These are phyloP conservation scores for Aspergillus sp. DNA, from an alignment of 2,329 filamentous ascomycete genomes.

Conservation along the genomic window DNA sequence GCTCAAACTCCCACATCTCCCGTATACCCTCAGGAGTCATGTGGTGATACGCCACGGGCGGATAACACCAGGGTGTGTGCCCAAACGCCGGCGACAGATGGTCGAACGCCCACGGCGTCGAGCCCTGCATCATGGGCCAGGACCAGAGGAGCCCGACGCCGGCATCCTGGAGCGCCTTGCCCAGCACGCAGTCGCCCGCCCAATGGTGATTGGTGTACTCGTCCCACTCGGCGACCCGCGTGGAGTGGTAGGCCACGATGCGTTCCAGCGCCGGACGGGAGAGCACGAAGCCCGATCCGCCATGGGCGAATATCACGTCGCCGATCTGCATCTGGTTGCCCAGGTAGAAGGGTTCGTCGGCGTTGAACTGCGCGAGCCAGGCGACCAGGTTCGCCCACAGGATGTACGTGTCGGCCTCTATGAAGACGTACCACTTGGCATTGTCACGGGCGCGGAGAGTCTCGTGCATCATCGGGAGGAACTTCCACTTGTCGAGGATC, in stretches of 20 bases:
- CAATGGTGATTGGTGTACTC: too few species aligned
- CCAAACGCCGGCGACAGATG: too few species aligned
- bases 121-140: too few species aligned
- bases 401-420: constrained; percentile 56
- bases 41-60: too few species aligned
- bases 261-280: constrained; percentile 46
- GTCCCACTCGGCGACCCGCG: too few species aligned
- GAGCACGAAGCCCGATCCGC: constrained; percentile 49
- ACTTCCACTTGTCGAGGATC: constrained; percentile 56
- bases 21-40: too few species aligned
- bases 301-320: constrained; percentile 46
- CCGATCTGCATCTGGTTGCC: constrained; percentile 50
- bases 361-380: constrained; percentile 50
- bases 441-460: constrained; percentile 41
- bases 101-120: too few species aligned
- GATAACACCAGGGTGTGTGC: too few species aligned
- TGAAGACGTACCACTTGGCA: constrained; percentile 55
- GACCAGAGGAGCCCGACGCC: too few species aligned
- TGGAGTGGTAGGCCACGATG: constrained; percentile 22
- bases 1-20: too few species aligned
- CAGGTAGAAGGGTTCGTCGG: constrained; percentile 46
- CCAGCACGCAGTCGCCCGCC: too few species aligned
- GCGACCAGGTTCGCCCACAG: constrained; percentile 49
- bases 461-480: constrained; percentile 53
- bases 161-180: too few species aligned